Conservation (phyloP, 2,329 filamentous ascomycete species). For the Talaromyces pinophilus region DNA sequence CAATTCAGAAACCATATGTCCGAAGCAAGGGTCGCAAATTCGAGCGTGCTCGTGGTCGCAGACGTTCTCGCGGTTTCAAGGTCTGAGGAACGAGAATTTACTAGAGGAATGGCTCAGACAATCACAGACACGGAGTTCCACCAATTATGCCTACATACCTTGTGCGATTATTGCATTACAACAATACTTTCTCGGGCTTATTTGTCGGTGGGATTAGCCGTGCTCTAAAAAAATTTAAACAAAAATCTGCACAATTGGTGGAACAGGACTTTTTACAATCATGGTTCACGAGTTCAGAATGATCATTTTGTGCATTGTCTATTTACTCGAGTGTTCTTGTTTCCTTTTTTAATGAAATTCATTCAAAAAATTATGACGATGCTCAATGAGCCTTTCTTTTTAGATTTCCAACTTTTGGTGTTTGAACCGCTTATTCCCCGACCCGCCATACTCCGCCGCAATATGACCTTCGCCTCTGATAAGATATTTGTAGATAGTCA, state of each 20-base stretch:
- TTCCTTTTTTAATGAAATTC: slow-evolving; percentile 19
- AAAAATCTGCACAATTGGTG: slow-evolving; percentile 19
- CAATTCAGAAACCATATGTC: slow-evolving; percentile 82
- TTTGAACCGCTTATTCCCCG: slow-evolving; percentile 57
- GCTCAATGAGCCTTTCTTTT: not conserved
- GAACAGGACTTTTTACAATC: slow-evolving; percentile 5
- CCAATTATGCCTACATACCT: slow-evolving; percentile 13
- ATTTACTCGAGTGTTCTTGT: slow-evolving; percentile 19
- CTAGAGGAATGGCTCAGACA: slow-evolving; percentile 18
- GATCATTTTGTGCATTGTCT: slow-evolving; percentile 20
- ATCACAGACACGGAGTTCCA: slow-evolving; percentile 11
- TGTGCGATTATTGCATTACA: slow-evolving; percentile 15
- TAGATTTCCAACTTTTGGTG: slow-evolving; percentile 52
- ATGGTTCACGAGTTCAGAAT: slow-evolving; percentile 17
- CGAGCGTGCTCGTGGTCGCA: slow-evolving; percentile 97
- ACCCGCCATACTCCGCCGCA: slow-evolving; percentile 68
- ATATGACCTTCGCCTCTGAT: slow-evolving; percentile 79
- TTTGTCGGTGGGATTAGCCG: slow-evolving; percentile 9
- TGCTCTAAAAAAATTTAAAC: slow-evolving; percentile 13
- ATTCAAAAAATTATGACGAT: slow-evolving; percentile 16
- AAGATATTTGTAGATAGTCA: slow-evolving; percentile 98
- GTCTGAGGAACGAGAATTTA: slow-evolving; percentile 65
- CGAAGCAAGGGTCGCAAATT: slow-evolving; percentile 99
- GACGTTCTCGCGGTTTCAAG: slow-evolving; percentile 99
- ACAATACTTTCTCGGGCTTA: slow-evolving; percentile 14